Evolutionary conservation across 306 rosid species (phyloP).

Genomic region (Cicer cuneatum): DNA sequence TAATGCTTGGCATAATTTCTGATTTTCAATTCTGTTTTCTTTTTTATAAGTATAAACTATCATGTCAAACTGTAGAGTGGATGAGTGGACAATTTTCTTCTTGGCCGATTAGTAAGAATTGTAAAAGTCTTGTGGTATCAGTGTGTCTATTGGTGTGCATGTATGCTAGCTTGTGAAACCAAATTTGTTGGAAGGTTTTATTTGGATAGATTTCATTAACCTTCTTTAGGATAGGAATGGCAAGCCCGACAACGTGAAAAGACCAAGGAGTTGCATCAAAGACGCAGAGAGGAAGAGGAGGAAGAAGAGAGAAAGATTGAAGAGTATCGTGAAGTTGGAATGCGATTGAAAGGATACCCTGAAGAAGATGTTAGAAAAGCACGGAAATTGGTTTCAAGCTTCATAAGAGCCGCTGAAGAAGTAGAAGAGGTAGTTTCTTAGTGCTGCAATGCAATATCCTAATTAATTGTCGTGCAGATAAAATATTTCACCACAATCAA

Average conservation of each 20-base stretch:
- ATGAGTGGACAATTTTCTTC: constrained; percentile 1
- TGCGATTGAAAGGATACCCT: constrained; percentile 80
- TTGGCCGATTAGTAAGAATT: constrained; percentile 12
- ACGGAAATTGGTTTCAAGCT: constrained; percentile 74
- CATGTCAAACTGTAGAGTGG: constrained; percentile 17
- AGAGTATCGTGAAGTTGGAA: constrained; percentile 86
- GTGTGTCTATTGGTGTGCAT: not conserved
- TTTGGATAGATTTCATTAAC: constrained; percentile 53
- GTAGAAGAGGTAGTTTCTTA: constrained; percentile 80
- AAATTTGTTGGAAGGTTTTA: constrained; percentile 26
- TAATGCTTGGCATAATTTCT: constrained; percentile 6
- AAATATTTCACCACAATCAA: constrained; percentile 2
- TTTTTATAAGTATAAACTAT: constrained; percentile 27
- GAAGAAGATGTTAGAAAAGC: constrained; percentile 83
- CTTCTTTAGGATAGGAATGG: constrained; percentile 73
- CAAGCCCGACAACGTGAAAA: constrained; percentile 80
- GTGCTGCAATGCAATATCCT: not conserved
- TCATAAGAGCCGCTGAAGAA: constrained; percentile 82
- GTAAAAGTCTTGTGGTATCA: not conserved
- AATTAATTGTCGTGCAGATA: not conserved
- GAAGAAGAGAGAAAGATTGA: constrained; percentile 81
- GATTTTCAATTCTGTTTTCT: constrained; percentile 1
- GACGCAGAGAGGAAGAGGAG: constrained; percentile 73
- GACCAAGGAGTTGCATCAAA: constrained; percentile 66
- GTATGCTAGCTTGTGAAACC: constrained; percentile 17